phyloP scores from a whole-genome alignment of 805 yeast genomes.

The Soucietia sequanensis region DNA sequence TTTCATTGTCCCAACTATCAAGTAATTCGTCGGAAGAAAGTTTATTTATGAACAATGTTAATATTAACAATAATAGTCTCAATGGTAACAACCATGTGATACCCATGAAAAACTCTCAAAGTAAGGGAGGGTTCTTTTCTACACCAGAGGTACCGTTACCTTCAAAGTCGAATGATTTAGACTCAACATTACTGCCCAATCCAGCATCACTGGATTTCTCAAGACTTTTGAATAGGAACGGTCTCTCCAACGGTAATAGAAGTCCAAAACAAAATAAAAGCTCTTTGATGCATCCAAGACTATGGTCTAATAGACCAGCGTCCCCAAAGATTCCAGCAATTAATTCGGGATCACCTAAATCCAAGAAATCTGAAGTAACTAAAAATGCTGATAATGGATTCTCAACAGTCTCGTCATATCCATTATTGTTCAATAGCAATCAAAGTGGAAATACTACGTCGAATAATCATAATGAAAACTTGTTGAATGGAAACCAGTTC shows the following conservation, averaged over 20 bases:
- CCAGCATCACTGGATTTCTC: background rate
- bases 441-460: conserved; percentile 1
- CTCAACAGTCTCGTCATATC: conserved; percentile 1
- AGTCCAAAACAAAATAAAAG: background rate
- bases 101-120: background rate
- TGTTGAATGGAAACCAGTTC: conserved; percentile 3
- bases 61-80: background rate
- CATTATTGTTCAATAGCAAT: background rate
- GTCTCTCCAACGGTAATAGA: no score
- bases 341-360: background rate
- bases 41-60: conserved; percentile 5
- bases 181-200: conserved; percentile 1
- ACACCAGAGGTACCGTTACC: background rate
- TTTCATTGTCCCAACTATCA: conserved; percentile 32
- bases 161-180: background rate
- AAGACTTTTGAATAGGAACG: background rate
- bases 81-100: background rate
- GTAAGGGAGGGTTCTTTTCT: background rate
- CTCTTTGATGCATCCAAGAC: background rate
- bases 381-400: background rate
- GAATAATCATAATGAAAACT: background rate
- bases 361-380: background rate
- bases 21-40: conserved; percentile 40
- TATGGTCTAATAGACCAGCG: conserved; percentile 1
- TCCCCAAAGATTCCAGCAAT: conserved; percentile 1